phyloP scores from a whole-genome alignment of 805 yeast genomes.

The Grigorovia humatica region DNA sequence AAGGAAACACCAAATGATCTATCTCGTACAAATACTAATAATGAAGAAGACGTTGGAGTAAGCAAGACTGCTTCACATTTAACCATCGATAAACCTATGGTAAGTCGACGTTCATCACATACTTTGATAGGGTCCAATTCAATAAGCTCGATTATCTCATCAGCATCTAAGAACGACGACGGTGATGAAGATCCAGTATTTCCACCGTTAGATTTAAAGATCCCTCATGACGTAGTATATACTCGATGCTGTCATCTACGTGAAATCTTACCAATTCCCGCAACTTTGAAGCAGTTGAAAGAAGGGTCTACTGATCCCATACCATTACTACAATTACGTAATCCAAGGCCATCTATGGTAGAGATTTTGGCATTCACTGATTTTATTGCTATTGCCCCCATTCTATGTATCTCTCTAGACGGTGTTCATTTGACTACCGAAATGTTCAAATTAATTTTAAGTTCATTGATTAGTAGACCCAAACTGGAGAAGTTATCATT shows the following conservation, averaged over 20 bases:
- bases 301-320: constrained; percentile 71
- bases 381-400: constrained; percentile 76
- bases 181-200: constrained; percentile 18
- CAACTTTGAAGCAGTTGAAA: constrained; percentile 71
- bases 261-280: constrained; percentile 87
- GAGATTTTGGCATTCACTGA: constrained; percentile 84
- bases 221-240: constrained; percentile 61
- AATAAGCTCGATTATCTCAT: constrained; percentile 9
- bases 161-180: not conserved
- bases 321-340: constrained; percentile 64
- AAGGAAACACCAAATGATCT: constrained; percentile 26
- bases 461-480: constrained; percentile 52
- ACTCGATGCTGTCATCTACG: constrained; percentile 89
- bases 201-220: constrained; percentile 24
- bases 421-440: constrained; percentile 65
- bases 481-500: constrained; percentile 65
- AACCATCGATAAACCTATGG: constrained; percentile 36
- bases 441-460: constrained; percentile 60
- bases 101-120: constrained; percentile 27
- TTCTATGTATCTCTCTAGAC: constrained; percentile 66
- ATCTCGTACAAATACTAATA: constrained; percentile 21
- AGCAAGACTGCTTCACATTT: constrained; percentile 27
- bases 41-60: constrained; percentile 32
- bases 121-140: constrained; percentile 17
- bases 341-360: constrained; percentile 80